Base-by-base conservation (phyloP, 106 monocot genomes). In the Dendrobium huoshanense region DNA sequence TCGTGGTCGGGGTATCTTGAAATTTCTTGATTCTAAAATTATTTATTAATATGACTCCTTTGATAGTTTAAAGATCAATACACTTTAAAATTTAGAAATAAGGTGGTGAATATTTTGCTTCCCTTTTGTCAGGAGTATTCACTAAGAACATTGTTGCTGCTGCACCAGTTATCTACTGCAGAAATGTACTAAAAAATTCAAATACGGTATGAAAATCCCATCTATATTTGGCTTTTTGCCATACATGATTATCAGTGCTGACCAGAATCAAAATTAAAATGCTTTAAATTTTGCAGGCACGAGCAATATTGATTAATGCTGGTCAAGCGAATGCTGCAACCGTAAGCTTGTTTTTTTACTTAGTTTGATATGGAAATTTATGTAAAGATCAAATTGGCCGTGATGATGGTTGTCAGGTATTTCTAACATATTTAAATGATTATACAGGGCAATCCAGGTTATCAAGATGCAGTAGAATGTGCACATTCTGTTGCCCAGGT, bases 281-380 rank as follows among this genome's bases (percentile, higher is more conserved):
- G 4, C 41, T 51, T 74, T 44, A 74, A 41, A 75, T 65, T 78
- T 76, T 85, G 27, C 78, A 95, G 98, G 92, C 91, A 76, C 98
- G 91, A 40, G 98, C 95, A 54, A 88, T 98, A 19, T 83, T 98
- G 72, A 90, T 95, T 82, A 98, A 98, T 95, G 98, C 98, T 88
- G 98, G 98, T 42, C 95, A 98, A 87, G 98, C 98, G 73, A 98
- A 98, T 95, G 98, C 98, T 84, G 98, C 98, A 55, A 98, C 98
- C 0, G 98, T 98, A 88, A 89, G 95, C 82, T 29, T 80, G 81
- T 16, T 37, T 74, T 6, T 81, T 1, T 73, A 22, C 75, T 76
- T 67, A 10, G 15, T 49, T 17, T 33, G 25, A 20, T 70, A 78
- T 79, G 74, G 2, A 55, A 22, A 18, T 65, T 7, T 17, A 31